Conservation (phyloP, 2,329 filamentous ascomycete species). For the Diaporthe vaccinii region DNA sequence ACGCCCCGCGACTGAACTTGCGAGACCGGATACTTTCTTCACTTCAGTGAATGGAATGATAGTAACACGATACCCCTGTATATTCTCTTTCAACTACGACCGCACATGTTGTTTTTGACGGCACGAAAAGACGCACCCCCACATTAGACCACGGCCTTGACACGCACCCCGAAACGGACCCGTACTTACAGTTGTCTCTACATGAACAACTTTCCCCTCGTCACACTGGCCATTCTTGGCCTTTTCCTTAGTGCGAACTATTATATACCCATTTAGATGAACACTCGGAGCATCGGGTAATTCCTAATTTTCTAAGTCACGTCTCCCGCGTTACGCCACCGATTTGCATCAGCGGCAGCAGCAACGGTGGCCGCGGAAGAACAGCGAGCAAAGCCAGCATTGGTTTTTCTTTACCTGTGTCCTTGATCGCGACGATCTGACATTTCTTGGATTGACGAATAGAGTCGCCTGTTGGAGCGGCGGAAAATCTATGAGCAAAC, state of each 20-base stretch:
- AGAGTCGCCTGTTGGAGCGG: background rate
- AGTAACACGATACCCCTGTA: conserved; percentile 31
- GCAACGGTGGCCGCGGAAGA: background rate
- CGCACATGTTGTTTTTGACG: conserved; percentile 27
- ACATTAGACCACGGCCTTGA: background rate
- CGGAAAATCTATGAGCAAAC: conserved; percentile 12
- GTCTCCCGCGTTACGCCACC: conserved; percentile 16
- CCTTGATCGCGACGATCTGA: conserved; percentile 1
- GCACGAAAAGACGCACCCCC: conserved; percentile 13
- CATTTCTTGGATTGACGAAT: conserved; percentile 24
- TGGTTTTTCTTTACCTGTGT: conserved; percentile 3
- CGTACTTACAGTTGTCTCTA: conserved; percentile 32
- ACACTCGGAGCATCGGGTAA: conserved; percentile 19
- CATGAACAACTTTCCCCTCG: conserved; percentile 13
- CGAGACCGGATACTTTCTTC: background rate
- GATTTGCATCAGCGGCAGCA: conserved; percentile 20
- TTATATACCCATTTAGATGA: conserved; percentile 33
- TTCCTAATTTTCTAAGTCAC: conserved; percentile 29
- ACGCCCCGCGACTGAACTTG: background rate
- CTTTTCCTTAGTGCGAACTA: conserved; percentile 23
- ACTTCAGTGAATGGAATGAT: background rate
- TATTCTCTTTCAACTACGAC: conserved; percentile 10
- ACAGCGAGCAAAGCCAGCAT: conserved; percentile 12
- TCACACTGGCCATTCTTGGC: conserved; percentile 7
- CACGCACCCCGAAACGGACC: background rate